Percentiles rank a stretch among this genome's conserved stretches.
Evolutionary conservation across 2,329 filamentous ascomycete genomes (phyloP).

Genomic region (Laburnicola sp.): DNA sequence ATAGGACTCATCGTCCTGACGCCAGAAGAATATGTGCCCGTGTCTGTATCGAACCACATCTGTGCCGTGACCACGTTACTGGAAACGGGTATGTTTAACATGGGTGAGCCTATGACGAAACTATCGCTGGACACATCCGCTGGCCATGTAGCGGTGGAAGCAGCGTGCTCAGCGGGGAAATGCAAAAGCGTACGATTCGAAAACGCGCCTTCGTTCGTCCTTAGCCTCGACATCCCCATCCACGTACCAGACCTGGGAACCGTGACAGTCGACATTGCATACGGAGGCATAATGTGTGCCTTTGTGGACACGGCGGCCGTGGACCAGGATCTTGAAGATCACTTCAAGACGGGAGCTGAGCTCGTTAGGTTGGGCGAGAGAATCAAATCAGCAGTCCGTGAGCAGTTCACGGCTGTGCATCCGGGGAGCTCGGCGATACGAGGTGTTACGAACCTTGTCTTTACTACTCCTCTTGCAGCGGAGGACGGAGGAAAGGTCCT

Average conservation of each 20-base stretch:
- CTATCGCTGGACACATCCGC: no score
- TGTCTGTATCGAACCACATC: no score
- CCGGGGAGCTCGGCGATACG: conserved; percentile 49
- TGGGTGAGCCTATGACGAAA: no score
- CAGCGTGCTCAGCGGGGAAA: no score
- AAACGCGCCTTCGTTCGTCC: conserved; percentile 7
- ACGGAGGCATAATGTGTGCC: no score
- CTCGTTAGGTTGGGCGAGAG: conserved; percentile 50
- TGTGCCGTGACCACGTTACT: no score
- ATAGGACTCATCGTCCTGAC: no score
- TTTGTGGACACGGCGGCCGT: conserved; percentile 32
- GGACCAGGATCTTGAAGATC: conserved; percentile 38
- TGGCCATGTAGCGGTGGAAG: no score
- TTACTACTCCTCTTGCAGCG: conserved; percentile 43
- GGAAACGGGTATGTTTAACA: no score
- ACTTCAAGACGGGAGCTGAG: conserved; percentile 34
- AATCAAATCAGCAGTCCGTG: conserved; percentile 48
- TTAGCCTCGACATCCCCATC: neutral
- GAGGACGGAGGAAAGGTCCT: conserved; percentile 32
- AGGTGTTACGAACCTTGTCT: conserved; percentile 48
- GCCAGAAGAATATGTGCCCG: no score
- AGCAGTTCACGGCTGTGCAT: conserved; percentile 45
- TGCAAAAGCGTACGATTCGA: no score
- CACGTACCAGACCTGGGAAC: neutral
- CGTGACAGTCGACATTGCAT: neutral